These are phyloP conservation scores for Globisporangium uncinulatum DNA, from an alignment of 352 stramenopile species.

Conservation along the genomic window DNA sequence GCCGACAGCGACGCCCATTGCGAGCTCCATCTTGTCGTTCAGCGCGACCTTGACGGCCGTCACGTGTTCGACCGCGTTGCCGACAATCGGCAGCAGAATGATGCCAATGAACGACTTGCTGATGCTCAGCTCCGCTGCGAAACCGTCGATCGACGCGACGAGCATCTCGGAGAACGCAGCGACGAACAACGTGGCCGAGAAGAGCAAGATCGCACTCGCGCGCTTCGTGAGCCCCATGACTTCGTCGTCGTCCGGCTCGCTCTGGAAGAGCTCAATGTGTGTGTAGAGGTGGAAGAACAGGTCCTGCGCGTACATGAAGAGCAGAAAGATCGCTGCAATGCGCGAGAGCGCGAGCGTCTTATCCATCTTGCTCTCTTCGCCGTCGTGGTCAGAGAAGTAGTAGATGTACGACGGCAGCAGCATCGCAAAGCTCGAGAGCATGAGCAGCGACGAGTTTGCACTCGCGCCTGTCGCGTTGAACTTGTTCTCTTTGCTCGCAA, in stretches of 20 bases:
- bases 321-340: constrained; percentile 73
- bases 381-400: constrained; percentile 76
- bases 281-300: constrained; percentile 96
- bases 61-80: constrained; percentile 98
- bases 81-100: constrained; percentile 96
- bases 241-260: constrained; percentile 53
- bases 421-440: constrained; percentile 91
- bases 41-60: constrained; percentile 95
- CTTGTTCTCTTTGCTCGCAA: constrained; percentile 72
- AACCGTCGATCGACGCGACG: constrained; percentile 77
- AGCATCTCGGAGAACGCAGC: constrained; percentile 94
- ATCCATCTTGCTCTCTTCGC: constrained; percentile 54
- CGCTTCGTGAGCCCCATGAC: constrained; percentile 77
- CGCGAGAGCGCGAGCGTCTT: constrained; percentile 76
- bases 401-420: constrained; percentile 92
- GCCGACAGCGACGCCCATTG: constrained; percentile 97
- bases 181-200: constrained; percentile 86
- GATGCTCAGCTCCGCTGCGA: constrained; percentile 49
- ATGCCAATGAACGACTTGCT: constrained; percentile 91
- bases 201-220: constrained; percentile 75
- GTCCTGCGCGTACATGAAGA: constrained; percentile 93
- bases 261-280: constrained; percentile 91
- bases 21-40: constrained; percentile 98
- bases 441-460: constrained; percentile 93
- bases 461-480: constrained; percentile 93